phyloP scores from a whole-genome alignment of 305 asterid species.

The Fraxinus nigra region DNA sequence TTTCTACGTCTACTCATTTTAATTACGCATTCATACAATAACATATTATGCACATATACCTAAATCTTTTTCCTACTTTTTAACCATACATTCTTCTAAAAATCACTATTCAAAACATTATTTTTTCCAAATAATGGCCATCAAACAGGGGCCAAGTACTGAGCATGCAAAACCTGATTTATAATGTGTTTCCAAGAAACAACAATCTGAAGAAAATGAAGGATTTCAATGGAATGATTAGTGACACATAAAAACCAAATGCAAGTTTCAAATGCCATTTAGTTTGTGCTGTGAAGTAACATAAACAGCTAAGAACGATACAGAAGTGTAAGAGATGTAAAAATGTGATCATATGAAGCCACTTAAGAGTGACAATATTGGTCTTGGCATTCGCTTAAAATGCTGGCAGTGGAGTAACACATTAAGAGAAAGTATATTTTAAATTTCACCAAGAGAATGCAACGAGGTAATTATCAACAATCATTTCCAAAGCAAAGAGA shows the following conservation, averaged over 20 bases:
- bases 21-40: too few relatives aligned
- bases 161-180: background rate
- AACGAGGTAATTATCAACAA: background rate
- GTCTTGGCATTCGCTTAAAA: background rate
- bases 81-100: background rate
- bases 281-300: background rate
- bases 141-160: background rate
- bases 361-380: background rate
- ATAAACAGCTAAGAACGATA: background rate
- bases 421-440: background rate
- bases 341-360: background rate
- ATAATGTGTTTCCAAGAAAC: background rate
- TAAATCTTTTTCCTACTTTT: background rate
- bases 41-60: too few relatives aligned
- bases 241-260: background rate
- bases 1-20: too few relatives aligned
- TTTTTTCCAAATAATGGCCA: background rate
- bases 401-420: constrained; percentile 6
- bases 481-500: background rate
- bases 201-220: background rate
- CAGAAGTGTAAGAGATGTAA: background rate
- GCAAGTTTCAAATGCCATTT: background rate
- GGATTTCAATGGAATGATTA: background rate
- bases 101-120: background rate
- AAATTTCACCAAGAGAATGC: background rate